These are phyloP conservation scores for Leersia perrieri DNA, from an alignment of 176 grass and related monocot species.

Conservation along the genomic window DNA sequence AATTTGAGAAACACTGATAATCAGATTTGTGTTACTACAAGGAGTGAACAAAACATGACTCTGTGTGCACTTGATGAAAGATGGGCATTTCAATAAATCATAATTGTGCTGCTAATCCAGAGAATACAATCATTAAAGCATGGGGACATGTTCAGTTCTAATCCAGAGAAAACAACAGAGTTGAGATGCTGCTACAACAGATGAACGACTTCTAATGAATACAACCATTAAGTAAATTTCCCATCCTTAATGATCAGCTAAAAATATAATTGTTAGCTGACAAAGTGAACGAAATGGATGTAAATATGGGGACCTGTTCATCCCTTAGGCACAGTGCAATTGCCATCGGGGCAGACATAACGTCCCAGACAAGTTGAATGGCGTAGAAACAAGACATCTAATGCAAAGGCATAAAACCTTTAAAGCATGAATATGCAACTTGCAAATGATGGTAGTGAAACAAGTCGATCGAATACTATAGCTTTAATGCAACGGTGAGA, in stretches of 20 bases:
- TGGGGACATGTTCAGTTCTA: too few relatives aligned
- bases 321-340: constrained; percentile 28
- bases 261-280: constrained; percentile 22
- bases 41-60: background rate
- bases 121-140: too few relatives aligned
- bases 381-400: background rate
- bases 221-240: background rate
- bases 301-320: constrained; percentile 30
- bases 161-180: too few relatives aligned
- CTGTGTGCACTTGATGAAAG: background rate
- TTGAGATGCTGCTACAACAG: background rate
- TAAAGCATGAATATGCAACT: background rate
- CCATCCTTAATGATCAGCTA: constrained; percentile 59
- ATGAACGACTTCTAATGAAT: background rate
- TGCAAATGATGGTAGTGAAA: background rate
- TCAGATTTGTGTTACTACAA: background rate
- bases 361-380: constrained; percentile 14
- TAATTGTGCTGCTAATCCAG: too few relatives aligned
- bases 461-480: background rate
- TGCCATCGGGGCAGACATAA: constrained; percentile 30
- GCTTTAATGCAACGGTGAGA: background rate
- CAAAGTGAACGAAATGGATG: constrained; percentile 47
- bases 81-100: background rate
- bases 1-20: background rate
- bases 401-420: background rate